phyloP scores from a whole-genome alignment of 2,329 filamentous ascomycete species.

The Trichoderma sp. region DNA sequence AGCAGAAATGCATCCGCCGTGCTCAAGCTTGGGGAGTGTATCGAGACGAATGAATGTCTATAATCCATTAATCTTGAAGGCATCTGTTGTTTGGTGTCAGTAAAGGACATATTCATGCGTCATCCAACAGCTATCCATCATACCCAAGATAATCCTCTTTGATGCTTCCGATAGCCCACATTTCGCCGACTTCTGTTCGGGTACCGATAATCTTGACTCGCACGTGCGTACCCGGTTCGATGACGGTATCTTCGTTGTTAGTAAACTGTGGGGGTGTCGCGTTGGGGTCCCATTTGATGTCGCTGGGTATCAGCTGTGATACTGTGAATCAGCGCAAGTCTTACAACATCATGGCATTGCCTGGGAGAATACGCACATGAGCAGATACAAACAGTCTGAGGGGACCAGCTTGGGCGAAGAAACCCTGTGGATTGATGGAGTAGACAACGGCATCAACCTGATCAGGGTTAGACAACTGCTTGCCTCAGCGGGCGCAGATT shows the following conservation, averaged over 20 bases:
- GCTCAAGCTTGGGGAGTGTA: background rate
- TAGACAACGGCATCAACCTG: constrained; percentile 94
- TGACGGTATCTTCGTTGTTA: constrained; percentile 90
- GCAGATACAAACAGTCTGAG: constrained; percentile 79
- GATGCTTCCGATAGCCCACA: constrained; percentile 97
- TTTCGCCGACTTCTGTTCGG: constrained; percentile 88
- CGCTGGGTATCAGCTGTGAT: constrained; percentile 79
- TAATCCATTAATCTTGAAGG: constrained; percentile 32
- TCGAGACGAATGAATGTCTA: constrained; percentile 9
- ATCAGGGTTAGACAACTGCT: constrained; percentile 40
- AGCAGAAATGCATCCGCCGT: background rate
- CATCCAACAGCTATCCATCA: constrained; percentile 30
- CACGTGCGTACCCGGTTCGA: constrained; percentile 91
- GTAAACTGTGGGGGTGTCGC: constrained; percentile 97
- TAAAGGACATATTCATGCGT: constrained; percentile 34
- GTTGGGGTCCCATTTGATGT: constrained; percentile 93
- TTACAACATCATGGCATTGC: background rate
- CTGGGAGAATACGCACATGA: constrained; percentile 63
- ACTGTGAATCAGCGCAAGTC: constrained; percentile 4
- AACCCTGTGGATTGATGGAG: constrained; percentile 87
- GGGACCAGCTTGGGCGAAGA: constrained; percentile 84
- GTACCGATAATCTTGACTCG: constrained; percentile 94
- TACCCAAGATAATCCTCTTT: constrained; percentile 80
- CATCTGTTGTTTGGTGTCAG: constrained; percentile 30
- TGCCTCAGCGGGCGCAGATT: constrained; percentile 29